These are phyloP conservation scores for Ophiostoma angusticollis DNA, from an alignment of 2,329 filamentous ascomycete genomes.

Conservation along the genomic window DNA sequence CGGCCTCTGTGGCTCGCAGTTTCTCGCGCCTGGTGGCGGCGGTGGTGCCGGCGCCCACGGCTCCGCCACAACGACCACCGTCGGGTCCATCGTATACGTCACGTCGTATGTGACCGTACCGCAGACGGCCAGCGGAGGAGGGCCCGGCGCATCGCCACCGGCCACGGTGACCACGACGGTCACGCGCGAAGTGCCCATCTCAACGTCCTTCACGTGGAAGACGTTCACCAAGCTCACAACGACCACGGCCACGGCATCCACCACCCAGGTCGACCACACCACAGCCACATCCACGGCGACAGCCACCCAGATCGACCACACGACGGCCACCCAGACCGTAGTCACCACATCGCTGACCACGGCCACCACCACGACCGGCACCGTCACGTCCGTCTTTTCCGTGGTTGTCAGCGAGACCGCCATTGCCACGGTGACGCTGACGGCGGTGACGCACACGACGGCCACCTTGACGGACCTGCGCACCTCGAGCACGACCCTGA, in stretches of 20 bases:
- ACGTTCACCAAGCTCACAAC: constrained; percentile 4
- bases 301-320: background rate
- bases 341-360: background rate
- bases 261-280: background rate
- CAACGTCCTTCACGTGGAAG: constrained; percentile 7
- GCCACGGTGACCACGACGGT: constrained; percentile 3
- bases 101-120: constrained; percentile 1
- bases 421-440: constrained; percentile 1
- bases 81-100: constrained; percentile 2
- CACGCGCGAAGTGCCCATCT: constrained; percentile 2
- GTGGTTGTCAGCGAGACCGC: constrained; percentile 6
- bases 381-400: background rate
- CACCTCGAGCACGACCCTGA: background rate
- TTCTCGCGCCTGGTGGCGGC: background rate
- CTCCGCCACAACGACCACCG: background rate
- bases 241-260: background rate
- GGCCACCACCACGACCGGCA: constrained; percentile 2
- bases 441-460: background rate
- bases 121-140: constrained; percentile 1
- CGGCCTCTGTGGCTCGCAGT: constrained; percentile 6
- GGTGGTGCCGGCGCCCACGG: background rate
- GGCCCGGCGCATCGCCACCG: too few species aligned
- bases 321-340: background rate
- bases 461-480: background rate
- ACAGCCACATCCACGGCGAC: constrained; percentile 1